Percentiles rank a stretch among this genome's conserved stretches.
These are phyloP conservation scores for Mycotypha africana DNA, from an alignment of 371 early-diverging fungal genomes.

Conservation along the genomic window DNA sequence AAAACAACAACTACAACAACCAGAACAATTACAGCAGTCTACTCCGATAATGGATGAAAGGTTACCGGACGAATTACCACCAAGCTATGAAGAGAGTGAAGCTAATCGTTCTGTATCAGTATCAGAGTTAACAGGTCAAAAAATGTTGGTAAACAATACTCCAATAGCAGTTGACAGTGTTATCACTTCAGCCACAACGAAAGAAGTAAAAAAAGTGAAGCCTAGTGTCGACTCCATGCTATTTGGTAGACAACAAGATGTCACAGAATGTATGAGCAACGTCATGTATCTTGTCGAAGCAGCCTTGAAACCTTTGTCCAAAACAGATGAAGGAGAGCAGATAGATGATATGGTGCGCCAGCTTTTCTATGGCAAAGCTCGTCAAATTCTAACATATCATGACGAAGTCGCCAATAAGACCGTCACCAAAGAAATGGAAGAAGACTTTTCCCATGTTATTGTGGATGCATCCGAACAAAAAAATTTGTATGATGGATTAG, in stretches of 20 bases:
- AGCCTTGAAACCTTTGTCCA: slow-evolving; percentile 35
- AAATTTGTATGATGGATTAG: slow-evolving; percentile 57
- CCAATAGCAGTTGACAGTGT: too few relatives aligned
- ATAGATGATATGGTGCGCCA: slow-evolving; percentile 39
- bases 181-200: neutral
- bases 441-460: slow-evolving; percentile 62
- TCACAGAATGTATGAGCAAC: slow-evolving; percentile 72
- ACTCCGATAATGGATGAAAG: neutral
- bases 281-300: slow-evolving; percentile 61
- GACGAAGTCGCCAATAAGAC: slow-evolving; percentile 33
- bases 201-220: slow-evolving; percentile 6
- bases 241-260: slow-evolving; percentile 68
- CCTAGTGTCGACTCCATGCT: slow-evolving; percentile 38
- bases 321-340: slow-evolving; percentile 30
- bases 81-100: slow-evolving; percentile 11
- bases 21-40: neutral
- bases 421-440: slow-evolving; percentile 38
- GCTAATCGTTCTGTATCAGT: neutral
- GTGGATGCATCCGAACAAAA: slow-evolving; percentile 53
- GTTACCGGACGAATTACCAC: slow-evolving; percentile 7
- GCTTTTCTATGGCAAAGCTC: slow-evolving; percentile 61
- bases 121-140: neutral
- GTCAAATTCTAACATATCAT: slow-evolving; percentile 50
- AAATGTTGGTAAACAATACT: neutral
- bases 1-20: neutral